Conservation (phyloP, 805 yeast genomes). For the Cyberlindnera meyerae region DNA sequence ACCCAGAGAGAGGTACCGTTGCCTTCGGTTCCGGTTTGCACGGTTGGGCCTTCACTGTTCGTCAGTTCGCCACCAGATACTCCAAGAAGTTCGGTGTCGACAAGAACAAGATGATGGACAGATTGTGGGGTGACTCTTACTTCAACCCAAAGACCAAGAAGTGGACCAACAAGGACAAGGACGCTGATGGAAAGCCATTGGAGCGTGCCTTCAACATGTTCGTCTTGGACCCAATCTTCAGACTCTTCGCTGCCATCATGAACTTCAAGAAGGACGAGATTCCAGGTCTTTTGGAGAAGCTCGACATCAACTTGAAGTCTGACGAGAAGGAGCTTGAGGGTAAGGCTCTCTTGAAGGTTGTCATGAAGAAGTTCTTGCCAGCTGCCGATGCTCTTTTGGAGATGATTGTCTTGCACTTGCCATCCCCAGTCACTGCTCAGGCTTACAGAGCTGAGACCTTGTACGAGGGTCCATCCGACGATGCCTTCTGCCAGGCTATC, state of each 20-base stretch:
- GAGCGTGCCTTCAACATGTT: slow-evolving; percentile 99
- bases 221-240: slow-evolving; percentile 97
- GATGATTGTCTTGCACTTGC: slow-evolving; percentile 97
- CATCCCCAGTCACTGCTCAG: slow-evolving; percentile 99
- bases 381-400: slow-evolving; percentile 99
- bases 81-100: slow-evolving; percentile 99
- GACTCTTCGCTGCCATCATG: slow-evolving; percentile 95
- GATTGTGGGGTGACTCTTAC: slow-evolving; percentile 99
- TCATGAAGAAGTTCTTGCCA: slow-evolving; percentile 99
- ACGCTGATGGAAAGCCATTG: slow-evolving; percentile 89
- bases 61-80: slow-evolving; percentile 97
- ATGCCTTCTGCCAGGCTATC: slow-evolving; percentile 84
- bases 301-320: slow-evolving; percentile 88
- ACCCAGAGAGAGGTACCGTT: slow-evolving; percentile 98
- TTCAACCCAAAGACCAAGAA: slow-evolving; percentile 99
- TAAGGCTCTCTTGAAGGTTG: slow-evolving; percentile 96
- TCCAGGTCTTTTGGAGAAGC: slow-evolving; percentile 85
- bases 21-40: slow-evolving; percentile 99
- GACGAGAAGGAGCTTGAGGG: slow-evolving; percentile 99
- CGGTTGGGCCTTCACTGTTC: slow-evolving; percentile 99
- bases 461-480: slow-evolving; percentile 98
- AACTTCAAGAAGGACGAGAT: slow-evolving; percentile 98
- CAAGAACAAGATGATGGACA: slow-evolving; percentile 95
- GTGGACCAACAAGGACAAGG: slow-evolving; percentile 95
- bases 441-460: slow-evolving; percentile 97